Conservation (phyloP, 2,329 filamentous ascomycete species). For the Fusarium globosum region DNA sequence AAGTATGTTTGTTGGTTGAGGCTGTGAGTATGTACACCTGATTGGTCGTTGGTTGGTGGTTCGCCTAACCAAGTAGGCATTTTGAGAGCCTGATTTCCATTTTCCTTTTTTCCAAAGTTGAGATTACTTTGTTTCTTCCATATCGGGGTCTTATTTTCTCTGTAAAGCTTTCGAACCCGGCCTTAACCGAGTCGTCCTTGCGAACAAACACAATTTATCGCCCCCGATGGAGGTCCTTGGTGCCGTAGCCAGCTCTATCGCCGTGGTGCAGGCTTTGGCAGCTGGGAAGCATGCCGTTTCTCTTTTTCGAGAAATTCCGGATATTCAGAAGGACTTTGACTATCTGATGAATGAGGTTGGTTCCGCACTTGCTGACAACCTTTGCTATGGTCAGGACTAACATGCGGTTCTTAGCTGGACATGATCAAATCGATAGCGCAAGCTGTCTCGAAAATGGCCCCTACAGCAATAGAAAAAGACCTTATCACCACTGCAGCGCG, state of each 20-base stretch:
- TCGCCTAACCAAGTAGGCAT: not conserved
- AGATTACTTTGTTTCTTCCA: not conserved
- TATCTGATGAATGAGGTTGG: constrained; percentile 13
- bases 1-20: not conserved
- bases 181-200: too few relatives aligned
- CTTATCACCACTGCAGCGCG: not conserved
- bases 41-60: constrained; percentile 3
- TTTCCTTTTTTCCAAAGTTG: not conserved
- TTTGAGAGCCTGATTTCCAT: not conserved
- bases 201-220: not conserved
- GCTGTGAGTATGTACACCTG: not conserved
- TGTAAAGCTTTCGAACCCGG: not conserved
- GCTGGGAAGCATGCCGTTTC: constrained; percentile 13
- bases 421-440: constrained; percentile 8
- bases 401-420: not conserved
- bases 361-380: accelerated
- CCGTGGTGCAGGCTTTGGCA: constrained; percentile 10
- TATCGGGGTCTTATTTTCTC: not conserved
- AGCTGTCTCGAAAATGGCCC: not conserved
- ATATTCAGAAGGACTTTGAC: constrained; percentile 23
- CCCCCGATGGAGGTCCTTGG: constrained; percentile 22
- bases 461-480: not conserved
- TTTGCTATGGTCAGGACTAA: not conserved
- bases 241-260: constrained; percentile 23
- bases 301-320: constrained; percentile 11